Conservation (phyloP, 371 early-diverging fungal species). For the Lichtheimia ramosa region DNA sequence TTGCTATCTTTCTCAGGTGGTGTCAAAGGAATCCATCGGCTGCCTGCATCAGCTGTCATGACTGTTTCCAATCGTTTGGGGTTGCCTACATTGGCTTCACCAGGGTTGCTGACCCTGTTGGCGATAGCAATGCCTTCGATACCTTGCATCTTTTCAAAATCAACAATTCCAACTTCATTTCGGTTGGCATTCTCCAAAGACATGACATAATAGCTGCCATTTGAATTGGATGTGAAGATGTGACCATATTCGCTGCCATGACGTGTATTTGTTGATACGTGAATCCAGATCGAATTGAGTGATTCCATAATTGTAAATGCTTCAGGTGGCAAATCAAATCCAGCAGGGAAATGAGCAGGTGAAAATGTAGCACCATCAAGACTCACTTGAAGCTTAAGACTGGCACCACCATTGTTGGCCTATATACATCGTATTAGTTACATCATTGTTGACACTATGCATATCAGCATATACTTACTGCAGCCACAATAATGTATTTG, state of each 20-base stretch:
- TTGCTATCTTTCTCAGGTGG: slow-evolving; percentile 58
- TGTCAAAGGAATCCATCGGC: slow-evolving; percentile 62
- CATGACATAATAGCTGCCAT: slow-evolving; percentile 79
- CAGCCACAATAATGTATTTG: slow-evolving; percentile 84
- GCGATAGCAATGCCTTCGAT: slow-evolving; percentile 88
- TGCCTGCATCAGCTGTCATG: slow-evolving; percentile 89
- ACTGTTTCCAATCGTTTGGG: slow-evolving; percentile 57
- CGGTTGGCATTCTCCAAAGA: slow-evolving; percentile 79
- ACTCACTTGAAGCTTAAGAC: slow-evolving; percentile 68
- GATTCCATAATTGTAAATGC: slow-evolving; percentile 86
- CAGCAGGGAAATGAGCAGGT: slow-evolving; percentile 75
- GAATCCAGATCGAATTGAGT: slow-evolving; percentile 73
- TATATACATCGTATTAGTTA: slow-evolving; percentile 4
- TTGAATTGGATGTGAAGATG: slow-evolving; percentile 83
- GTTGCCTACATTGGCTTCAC: slow-evolving; percentile 52
- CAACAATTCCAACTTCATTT: slow-evolving; percentile 81
- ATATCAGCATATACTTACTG: slow-evolving; percentile 28
- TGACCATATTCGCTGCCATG: slow-evolving; percentile 76
- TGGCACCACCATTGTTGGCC: slow-evolving; percentile 44
- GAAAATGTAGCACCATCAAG: slow-evolving; percentile 74
- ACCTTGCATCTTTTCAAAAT: slow-evolving; percentile 93
- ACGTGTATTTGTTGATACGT: slow-evolving; percentile 65
- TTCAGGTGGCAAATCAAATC: slow-evolving; percentile 52
- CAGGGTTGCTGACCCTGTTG: slow-evolving; percentile 79
- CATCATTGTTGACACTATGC: background rate